phyloP scores from a whole-genome alignment of 225 moss, liverwort and hornwort species.

The Neckera pumila region DNA sequence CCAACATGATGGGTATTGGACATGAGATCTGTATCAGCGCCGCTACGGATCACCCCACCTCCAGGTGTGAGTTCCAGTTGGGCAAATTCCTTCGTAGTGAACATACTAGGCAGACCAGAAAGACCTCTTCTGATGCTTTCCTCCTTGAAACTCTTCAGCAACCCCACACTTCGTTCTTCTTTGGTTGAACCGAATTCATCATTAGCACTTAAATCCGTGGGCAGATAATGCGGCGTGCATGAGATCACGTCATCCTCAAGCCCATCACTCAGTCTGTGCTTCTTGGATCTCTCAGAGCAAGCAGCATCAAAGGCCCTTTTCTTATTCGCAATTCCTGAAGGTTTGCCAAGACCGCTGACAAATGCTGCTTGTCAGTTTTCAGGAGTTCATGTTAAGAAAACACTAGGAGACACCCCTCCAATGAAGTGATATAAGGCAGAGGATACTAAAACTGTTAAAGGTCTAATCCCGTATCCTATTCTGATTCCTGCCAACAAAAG shows the following conservation, averaged over 20 bases:
- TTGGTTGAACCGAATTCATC: not conserved
- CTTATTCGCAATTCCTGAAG: not conserved
- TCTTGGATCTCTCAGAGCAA: slow-evolving; percentile 10
- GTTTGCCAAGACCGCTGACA: slow-evolving; percentile 11
- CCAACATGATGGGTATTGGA: not conserved
- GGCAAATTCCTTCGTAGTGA: slow-evolving; percentile 13
- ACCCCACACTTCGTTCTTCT: slow-evolving; percentile 8
- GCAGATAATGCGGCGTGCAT: slow-evolving; percentile 26
- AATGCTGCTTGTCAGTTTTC: not conserved
- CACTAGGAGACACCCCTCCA: not conserved
- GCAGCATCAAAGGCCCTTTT: slow-evolving; percentile 8
- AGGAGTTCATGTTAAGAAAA: not conserved
- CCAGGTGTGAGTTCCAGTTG: slow-evolving; percentile 18
- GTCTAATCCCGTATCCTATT: not conserved
- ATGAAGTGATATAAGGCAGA: not conserved
- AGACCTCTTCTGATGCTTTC: slow-evolving; percentile 14
- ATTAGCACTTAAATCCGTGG: slow-evolving; percentile 21
- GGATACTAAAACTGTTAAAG: not conserved
- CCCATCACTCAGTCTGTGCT: slow-evolving; percentile 13
- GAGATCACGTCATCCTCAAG: slow-evolving; percentile 22
- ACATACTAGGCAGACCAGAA: slow-evolving; percentile 20
- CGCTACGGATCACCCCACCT: slow-evolving; percentile 17
- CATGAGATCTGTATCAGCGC: not conserved
- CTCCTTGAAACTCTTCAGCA: slow-evolving; percentile 23
- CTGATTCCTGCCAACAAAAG: not conserved